Conservation (phyloP, 192 early-diverging fungal species). For the Funneliformis geosporum region DNA sequence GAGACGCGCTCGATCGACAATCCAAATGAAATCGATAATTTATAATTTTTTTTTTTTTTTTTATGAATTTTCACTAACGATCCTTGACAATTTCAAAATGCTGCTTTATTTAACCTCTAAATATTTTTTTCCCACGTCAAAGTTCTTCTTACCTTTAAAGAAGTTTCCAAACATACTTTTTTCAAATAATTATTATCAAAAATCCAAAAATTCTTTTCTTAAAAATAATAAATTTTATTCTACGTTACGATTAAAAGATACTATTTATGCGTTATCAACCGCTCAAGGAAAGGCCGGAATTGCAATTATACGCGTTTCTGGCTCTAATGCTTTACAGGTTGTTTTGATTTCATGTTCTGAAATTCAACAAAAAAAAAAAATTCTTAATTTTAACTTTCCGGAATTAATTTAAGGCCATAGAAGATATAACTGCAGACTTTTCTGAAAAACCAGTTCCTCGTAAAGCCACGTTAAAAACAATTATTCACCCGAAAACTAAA, state of each 20-base stretch:
- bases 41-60: too few relatives aligned
- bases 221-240: not conserved
- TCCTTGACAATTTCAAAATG: too few relatives aligned
- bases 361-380: not conserved
- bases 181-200: not conserved
- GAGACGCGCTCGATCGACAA: too few relatives aligned
- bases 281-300: slow-evolving; percentile 76
- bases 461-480: slow-evolving; percentile 46
- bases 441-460: slow-evolving; percentile 42
- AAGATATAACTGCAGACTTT: slow-evolving; percentile 26
- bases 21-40: too few relatives aligned
- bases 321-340: slow-evolving; percentile 54
- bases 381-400: not conserved
- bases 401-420: not conserved
- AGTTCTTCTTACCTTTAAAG: not conserved
- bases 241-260: slow-evolving; percentile 37
- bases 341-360: not conserved
- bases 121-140: too few relatives aligned
- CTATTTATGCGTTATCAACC: slow-evolving; percentile 75
- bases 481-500: slow-evolving; percentile 45
- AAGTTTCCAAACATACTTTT: not conserved
- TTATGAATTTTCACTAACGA: too few relatives aligned
- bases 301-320: slow-evolving; percentile 75
- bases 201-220: not conserved
- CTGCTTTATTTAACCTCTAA: too few relatives aligned